Evolutionary conservation across 257 asterid species (phyloP).

Genomic region (Anisodus acutangulus): DNA sequence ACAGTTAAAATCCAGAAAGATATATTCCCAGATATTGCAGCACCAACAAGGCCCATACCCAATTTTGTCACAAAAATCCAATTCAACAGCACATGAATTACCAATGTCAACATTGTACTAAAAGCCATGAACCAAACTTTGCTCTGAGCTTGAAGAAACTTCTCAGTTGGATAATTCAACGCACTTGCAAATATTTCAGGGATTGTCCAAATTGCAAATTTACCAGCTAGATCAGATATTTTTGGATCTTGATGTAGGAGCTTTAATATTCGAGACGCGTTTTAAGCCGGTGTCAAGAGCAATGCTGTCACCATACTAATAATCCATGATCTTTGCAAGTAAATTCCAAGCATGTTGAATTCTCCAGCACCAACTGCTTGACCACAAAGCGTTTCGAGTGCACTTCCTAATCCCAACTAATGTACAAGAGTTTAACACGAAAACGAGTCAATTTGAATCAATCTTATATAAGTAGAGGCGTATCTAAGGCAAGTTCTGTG

Average conservation of each 20-base stretch:
- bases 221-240: slow-evolving; percentile 41
- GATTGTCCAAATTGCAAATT: slow-evolving; percentile 32
- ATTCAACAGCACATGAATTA: slow-evolving; percentile 37
- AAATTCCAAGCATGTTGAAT: slow-evolving; percentile 41
- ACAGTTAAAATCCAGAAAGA: slow-evolving; percentile 38
- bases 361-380: slow-evolving; percentile 49
- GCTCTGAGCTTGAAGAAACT: slow-evolving; percentile 45
- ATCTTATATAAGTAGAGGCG: neutral
- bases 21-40: slow-evolving; percentile 39
- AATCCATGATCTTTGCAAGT: slow-evolving; percentile 48
- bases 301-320: slow-evolving; percentile 26
- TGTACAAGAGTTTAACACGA: slow-evolving; percentile 1
- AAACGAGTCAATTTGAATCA: neutral
- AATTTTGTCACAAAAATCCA: slow-evolving; percentile 42
- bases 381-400: slow-evolving; percentile 47
- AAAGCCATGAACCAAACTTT: slow-evolving; percentile 42
- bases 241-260: slow-evolving; percentile 32
- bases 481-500: neutral
- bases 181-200: slow-evolving; percentile 41
- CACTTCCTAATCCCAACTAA: slow-evolving; percentile 51
- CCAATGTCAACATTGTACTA: slow-evolving; percentile 29
- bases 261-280: slow-evolving; percentile 31
- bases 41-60: slow-evolving; percentile 39
- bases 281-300: slow-evolving; percentile 35
- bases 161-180: slow-evolving; percentile 38